phyloP scores from a whole-genome alignment of 202 grass and related monocot genomes.

The Zoysia matrella region DNA sequence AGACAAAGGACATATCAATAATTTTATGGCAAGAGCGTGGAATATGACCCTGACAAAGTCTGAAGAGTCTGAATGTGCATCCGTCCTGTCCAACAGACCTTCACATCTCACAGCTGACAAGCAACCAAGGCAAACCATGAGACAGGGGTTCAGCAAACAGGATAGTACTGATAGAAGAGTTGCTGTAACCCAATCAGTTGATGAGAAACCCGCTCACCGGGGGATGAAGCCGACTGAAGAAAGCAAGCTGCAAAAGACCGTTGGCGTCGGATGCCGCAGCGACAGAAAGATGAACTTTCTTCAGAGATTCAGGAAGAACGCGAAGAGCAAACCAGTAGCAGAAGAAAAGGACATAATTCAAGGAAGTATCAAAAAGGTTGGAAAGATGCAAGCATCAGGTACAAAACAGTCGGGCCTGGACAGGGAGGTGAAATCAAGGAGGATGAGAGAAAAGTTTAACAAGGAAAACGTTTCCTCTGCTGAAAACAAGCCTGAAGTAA shows the following conservation, averaged over 20 bases:
- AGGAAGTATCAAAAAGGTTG: slow-evolving; percentile 29
- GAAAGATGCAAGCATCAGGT: slow-evolving; percentile 33
- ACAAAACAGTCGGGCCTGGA: slow-evolving; percentile 37
- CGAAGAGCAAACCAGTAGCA: slow-evolving; percentile 7
- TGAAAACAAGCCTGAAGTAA: slow-evolving; percentile 33
- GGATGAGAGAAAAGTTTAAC: slow-evolving; percentile 42
- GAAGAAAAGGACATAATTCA: slow-evolving; percentile 20
- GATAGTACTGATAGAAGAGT: slow-evolving; percentile 28
- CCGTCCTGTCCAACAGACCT: slow-evolving; percentile 16
- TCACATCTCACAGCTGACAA: slow-evolving; percentile 32
- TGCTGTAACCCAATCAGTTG: slow-evolving; percentile 28
- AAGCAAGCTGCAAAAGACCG: slow-evolving; percentile 31
- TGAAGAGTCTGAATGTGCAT: slow-evolving; percentile 29
- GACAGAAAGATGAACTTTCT: slow-evolving; percentile 54
- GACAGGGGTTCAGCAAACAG: slow-evolving; percentile 29
- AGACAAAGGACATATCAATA: slow-evolving; percentile 40
- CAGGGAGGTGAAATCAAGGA: slow-evolving; percentile 44
- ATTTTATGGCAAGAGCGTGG: slow-evolving; percentile 42
- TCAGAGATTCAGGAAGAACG: slow-evolving; percentile 43
- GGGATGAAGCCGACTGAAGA: slow-evolving; percentile 36
- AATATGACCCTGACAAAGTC: slow-evolving; percentile 44
- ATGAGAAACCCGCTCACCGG: slow-evolving; percentile 35
- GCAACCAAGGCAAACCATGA: slow-evolving; percentile 41
- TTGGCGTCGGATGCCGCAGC: slow-evolving; percentile 17
- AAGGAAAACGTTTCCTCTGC: slow-evolving; percentile 43